phyloP scores from a whole-genome alignment of 2,329 filamentous ascomycete genomes.

The Fusarium torulosum region DNA sequence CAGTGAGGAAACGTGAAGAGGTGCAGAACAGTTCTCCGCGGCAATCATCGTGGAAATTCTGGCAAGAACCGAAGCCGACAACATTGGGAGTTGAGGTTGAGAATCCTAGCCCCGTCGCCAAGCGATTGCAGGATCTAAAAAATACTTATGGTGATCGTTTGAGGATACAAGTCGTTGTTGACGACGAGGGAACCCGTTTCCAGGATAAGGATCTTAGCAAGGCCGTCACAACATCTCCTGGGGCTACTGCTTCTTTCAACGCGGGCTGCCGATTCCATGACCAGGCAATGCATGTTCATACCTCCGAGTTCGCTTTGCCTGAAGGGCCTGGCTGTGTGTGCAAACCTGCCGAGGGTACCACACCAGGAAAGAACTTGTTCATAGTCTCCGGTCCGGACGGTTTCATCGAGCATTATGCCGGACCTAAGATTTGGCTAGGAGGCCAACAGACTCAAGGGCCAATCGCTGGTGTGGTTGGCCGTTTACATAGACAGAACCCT shows the following conservation, averaged over 20 bases:
- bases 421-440: constrained; percentile 79
- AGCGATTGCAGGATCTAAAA: constrained; percentile 74
- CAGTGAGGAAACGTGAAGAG: constrained; percentile 71
- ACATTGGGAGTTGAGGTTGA: constrained; percentile 42
- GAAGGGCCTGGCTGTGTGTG: constrained; percentile 47
- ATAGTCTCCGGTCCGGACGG: constrained; percentile 92
- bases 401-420: constrained; percentile 85
- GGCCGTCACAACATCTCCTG: constrained; percentile 42
- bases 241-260: constrained; percentile 9
- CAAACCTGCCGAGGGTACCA: constrained; percentile 33
- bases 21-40: constrained; percentile 53
- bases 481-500: constrained; percentile 64
- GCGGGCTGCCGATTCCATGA: constrained; percentile 50
- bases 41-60: constrained; percentile 47
- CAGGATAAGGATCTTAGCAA: constrained; percentile 61
- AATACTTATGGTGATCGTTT: constrained; percentile 67
- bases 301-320: constrained; percentile 51
- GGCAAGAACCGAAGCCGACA: constrained; percentile 29
- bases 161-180: constrained; percentile 80
- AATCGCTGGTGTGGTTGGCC: constrained; percentile 75
- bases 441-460: constrained; percentile 81
- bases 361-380: constrained; percentile 72
- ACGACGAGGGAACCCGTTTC: constrained; percentile 81
- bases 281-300: constrained; percentile 47
- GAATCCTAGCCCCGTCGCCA: constrained; percentile 64